Base-by-base conservation (phyloP, 257 asterid species). In the Penstemon davidsonii region DNA sequence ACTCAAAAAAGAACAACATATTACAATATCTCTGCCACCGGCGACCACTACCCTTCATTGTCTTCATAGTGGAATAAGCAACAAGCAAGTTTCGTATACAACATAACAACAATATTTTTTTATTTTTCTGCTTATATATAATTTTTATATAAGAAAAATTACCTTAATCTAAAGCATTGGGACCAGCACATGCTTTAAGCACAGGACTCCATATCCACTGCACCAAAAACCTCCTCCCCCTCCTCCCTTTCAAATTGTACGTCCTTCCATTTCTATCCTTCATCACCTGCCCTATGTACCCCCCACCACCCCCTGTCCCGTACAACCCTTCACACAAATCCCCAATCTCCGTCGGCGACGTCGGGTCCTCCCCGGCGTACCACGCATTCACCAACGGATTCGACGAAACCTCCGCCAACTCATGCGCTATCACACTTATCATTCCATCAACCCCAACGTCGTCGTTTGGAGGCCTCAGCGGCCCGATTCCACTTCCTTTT, bases 361-460 rank as follows among this genome's bases (percentile, higher is more conserved):
- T 88, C 5, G 98, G 97, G 49, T 92, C 97, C 76, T 92, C 96
- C 0, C 98, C 98, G 2, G 98, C 97, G 65, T 92, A 92, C 97
- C 97, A 92, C n/a, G 98, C 98, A 69, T 92, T 92, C 43, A 92
- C 83, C 60, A 92, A 76, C n/a, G 98, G 98, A 11, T 92, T 92
- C 53, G 97, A 89, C 4, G 98, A 78, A 57, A 90, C 71, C 83
- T 92, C 98, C 39, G 98, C 98, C 71, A 92, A 81, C 80, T 92
- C 98, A 78, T 92, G 98, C 36, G 77, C 98, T 0, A 92, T 84
- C 11, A 89, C 98, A 58, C 98, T 92, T 18, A 92, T 77, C 98
- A 92, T 92, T 36, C 97, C 97, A 75, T 92, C 98, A 0, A 89
- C 81, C 7, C 98, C 97, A 0, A 80, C 70, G 70, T 92, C 97